Percentiles rank a stretch among this genome's conserved stretches.
Evolutionary conservation across 2,329 filamentous ascomycete species (phyloP).

Genomic region (Blastomyces emzantsi): DNA sequence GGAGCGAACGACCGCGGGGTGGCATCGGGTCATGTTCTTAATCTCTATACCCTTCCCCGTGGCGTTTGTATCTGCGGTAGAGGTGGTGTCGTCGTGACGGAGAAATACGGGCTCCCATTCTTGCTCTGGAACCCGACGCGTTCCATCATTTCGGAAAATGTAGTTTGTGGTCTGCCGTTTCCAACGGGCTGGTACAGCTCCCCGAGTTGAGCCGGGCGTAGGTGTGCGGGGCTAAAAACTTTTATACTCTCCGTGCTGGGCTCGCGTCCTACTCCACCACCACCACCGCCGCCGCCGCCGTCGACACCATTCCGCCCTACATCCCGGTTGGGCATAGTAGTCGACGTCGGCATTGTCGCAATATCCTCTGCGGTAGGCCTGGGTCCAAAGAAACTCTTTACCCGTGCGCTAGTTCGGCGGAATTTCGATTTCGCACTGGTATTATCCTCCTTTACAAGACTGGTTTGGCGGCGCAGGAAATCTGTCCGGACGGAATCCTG

Average conservation of each 20-base stretch:
- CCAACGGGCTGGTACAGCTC: conserved; percentile 23
- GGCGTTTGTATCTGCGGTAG: conserved; percentile 5
- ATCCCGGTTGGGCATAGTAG: conserved; percentile 24
- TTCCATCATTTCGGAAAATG: conserved; percentile 33
- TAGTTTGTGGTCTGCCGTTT: conserved; percentile 25
- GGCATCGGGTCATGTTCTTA: background rate
- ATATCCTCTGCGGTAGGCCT: conserved; percentile 10
- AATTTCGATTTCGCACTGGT: conserved; percentile 27
- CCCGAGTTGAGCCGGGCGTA: conserved; percentile 21
- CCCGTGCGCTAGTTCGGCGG: conserved; percentile 28
- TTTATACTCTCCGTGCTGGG: conserved; percentile 39
- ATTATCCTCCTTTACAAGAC: conserved; percentile 19
- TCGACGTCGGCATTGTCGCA: conserved; percentile 19
- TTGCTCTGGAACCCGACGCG: conserved; percentile 28
- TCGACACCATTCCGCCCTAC: conserved; percentile 6
- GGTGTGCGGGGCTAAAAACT: conserved; percentile 37
- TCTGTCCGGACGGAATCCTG: conserved; percentile 37
- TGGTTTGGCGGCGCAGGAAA: conserved; percentile 29
- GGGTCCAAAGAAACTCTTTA: conserved; percentile 31
- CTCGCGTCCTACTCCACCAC: background rate
- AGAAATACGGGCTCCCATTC: conserved; percentile 24
- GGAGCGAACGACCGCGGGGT: background rate
- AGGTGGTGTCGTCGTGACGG: conserved; percentile 20
- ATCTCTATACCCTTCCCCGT: background rate
- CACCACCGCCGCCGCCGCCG: background rate